These are phyloP conservation scores for Bertia moriformis DNA, from an alignment of 2,329 filamentous ascomycete genomes.

Conservation along the genomic window DNA sequence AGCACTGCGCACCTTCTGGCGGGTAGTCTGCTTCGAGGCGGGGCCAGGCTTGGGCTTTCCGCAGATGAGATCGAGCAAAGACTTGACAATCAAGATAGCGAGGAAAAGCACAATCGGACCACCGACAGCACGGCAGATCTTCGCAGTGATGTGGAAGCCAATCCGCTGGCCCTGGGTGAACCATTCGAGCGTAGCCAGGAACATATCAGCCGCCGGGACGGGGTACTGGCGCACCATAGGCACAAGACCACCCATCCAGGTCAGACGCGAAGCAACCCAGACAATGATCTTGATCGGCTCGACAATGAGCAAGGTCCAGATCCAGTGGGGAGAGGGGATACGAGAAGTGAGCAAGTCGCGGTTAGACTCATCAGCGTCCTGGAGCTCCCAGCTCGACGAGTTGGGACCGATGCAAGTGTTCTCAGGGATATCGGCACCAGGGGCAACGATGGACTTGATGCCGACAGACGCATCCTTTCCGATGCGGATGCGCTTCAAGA, in stretches of 20 bases:
- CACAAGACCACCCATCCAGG: constrained; percentile 26
- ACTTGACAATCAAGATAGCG: constrained; percentile 23
- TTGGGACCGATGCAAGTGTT: constrained; percentile 37
- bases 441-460: constrained; percentile 29
- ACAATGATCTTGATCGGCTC: constrained; percentile 23
- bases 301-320: constrained; percentile 23
- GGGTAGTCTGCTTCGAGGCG: constrained; percentile 13
- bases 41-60: constrained; percentile 19
- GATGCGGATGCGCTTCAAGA: constrained; percentile 32
- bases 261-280: constrained; percentile 25
- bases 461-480: constrained; percentile 31
- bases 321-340: constrained; percentile 26
- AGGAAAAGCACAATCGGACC: constrained; percentile 28
- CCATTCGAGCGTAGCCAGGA: constrained; percentile 29
- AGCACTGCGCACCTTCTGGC: constrained; percentile 26
- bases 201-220: constrained; percentile 12
- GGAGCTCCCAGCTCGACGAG: constrained; percentile 39
- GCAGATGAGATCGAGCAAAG: constrained; percentile 21
- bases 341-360: constrained; percentile 23
- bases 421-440: constrained; percentile 30
- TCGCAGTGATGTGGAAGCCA: constrained; percentile 32
- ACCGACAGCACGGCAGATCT: constrained; percentile 21
- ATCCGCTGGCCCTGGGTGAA: constrained; percentile 29
- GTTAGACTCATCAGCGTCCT: constrained; percentile 29
- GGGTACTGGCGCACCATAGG: constrained; percentile 27